Evolutionary conservation across 164 flowering plant genomes (phyloP).

Genomic region (Berberis thunbergii): DNA sequence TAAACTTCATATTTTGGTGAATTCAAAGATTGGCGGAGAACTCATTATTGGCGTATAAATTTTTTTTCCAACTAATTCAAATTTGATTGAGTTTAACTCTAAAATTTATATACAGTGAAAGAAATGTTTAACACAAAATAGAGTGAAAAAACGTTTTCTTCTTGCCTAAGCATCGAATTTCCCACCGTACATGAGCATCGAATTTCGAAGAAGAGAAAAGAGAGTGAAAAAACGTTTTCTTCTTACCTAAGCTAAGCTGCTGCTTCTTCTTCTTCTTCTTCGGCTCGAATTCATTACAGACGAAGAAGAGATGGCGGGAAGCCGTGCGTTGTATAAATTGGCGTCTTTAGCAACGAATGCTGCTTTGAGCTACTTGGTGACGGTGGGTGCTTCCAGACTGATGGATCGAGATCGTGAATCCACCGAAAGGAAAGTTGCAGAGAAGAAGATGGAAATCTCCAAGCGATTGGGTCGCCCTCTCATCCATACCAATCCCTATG

Average conservation of each 20-base stretch:
- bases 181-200: neutral
- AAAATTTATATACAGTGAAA: no score
- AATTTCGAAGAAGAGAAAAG: neutral
- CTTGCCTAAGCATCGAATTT: no score
- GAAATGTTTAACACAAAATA: no score
- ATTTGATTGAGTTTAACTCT: no score
- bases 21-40: no score
- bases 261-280: no score
- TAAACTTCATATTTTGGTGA: no score
- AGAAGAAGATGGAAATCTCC: constrained; percentile 79
- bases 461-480: constrained; percentile 89
- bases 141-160: no score
- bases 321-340: constrained; percentile 54
- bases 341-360: constrained; percentile 83
- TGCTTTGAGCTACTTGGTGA: constrained; percentile 69
- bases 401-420: constrained; percentile 93
- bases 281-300: no score
- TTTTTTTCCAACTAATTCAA: no score
- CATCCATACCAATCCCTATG: constrained; percentile 73
- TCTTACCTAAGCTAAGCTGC: neutral
- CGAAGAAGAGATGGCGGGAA: constrained; percentile 9
- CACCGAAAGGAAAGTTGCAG: constrained; percentile 55
- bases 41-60: no score
- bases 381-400: constrained; percentile 66
- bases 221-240: neutral